Percentiles rank a stretch among this genome's conserved stretches.
phyloP scores from a whole-genome alignment of 495 filamentous ascomycete genomes.

The Xylaria curta region DNA sequence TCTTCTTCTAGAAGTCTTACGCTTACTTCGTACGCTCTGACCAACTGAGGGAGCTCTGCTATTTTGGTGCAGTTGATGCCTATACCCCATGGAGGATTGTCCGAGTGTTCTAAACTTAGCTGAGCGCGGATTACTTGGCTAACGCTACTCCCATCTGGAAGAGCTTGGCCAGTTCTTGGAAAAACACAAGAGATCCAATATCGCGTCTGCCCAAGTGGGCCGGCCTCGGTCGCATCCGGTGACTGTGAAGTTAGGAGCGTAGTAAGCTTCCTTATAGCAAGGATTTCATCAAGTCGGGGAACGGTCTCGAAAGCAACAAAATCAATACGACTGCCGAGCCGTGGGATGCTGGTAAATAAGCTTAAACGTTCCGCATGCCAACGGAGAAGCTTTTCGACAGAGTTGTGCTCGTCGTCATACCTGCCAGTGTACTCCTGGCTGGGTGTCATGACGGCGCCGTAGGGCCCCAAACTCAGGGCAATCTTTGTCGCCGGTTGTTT shows the following conservation, averaged over 20 bases:
- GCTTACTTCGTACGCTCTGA: constrained; percentile 53
- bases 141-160: constrained; percentile 54
- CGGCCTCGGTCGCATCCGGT: constrained; percentile 3
- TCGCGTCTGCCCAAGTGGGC: constrained; percentile 33
- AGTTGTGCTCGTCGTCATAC: constrained; percentile 58
- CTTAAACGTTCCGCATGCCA: constrained; percentile 64
- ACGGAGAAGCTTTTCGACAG: constrained; percentile 47
- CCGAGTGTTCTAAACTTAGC: constrained; percentile 40
- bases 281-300: constrained; percentile 62
- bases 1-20: constrained; percentile 44
- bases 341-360: constrained; percentile 48
- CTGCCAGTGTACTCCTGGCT: constrained; percentile 67
- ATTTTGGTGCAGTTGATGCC: constrained; percentile 73
- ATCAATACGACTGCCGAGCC: constrained; percentile 45
- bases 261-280: constrained; percentile 58
- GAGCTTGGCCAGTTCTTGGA: constrained; percentile 49
- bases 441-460: constrained; percentile 69
- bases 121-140: constrained; percentile 54
- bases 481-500: constrained; percentile 34
- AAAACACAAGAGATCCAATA: constrained; percentile 72
- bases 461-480: constrained; percentile 67
- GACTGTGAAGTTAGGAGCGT: constrained; percentile 32
- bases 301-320: constrained; percentile 72
- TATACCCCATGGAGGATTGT: constrained; percentile 60
- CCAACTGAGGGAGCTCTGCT: constrained; percentile 55